Evolutionary conservation across 179 eudicot genomes (phyloP).

Genomic region (Beta corolliflora): DNA sequence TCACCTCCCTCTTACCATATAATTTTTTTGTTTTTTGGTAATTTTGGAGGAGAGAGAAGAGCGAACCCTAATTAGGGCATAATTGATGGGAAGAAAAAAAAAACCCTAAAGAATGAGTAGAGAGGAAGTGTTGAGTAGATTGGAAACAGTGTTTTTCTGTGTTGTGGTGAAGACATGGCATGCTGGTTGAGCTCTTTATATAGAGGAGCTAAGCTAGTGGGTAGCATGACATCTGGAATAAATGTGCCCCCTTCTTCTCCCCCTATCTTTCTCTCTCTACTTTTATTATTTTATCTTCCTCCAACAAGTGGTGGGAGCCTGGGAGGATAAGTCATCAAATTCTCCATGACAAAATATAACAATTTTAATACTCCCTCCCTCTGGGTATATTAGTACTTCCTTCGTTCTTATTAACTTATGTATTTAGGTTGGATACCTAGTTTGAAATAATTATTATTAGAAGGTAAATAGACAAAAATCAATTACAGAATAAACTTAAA

Average conservation of each 20-base stretch:
- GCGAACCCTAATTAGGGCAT: conserved; percentile 22
- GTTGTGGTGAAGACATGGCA: conserved; percentile 33
- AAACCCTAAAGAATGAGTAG: neutral
- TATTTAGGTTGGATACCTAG: too few relatives aligned
- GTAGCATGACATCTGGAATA: conserved; percentile 18
- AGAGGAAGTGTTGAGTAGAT: neutral
- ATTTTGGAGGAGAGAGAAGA: too few relatives aligned
- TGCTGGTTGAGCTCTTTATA: conserved; percentile 35
- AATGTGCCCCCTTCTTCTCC: neutral
- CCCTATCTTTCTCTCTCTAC: neutral
- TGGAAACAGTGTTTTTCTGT: conserved; percentile 38
- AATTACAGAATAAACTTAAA: too few relatives aligned
- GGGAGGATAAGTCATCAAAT: conserved; percentile 3
- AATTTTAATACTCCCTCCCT: too few relatives aligned
- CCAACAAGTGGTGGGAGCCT: conserved; percentile 15
- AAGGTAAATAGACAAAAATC: too few relatives aligned
- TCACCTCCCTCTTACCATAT: conserved; percentile 58
- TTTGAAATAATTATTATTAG: too few relatives aligned
- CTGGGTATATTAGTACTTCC: too few relatives aligned
- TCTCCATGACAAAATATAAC: neutral
- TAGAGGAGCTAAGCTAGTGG: conserved; percentile 17
- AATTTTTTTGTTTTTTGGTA: neutral
- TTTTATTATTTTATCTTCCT: conserved; percentile 11
- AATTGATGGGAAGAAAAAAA: neutral
- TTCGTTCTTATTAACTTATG: too few relatives aligned